phyloP scores from a whole-genome alignment of 2,329 filamentous ascomycete species.

The Furcasterigmium furcatum region DNA sequence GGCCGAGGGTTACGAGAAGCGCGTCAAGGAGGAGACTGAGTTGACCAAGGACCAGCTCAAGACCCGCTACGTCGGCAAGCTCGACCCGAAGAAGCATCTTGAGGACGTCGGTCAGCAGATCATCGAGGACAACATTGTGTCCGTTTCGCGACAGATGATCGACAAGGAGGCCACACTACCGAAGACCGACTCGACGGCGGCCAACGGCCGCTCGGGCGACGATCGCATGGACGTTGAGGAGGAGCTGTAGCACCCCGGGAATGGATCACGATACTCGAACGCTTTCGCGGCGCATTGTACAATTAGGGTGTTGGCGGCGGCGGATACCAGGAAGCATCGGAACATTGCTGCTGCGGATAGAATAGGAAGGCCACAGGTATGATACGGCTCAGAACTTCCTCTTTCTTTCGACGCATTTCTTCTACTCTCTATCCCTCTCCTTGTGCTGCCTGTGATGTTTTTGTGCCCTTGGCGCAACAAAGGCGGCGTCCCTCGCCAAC shows the following conservation, averaged over 20 bases:
- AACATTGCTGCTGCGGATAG: no score
- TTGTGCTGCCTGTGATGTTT: no score
- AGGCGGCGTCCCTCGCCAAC: no score
- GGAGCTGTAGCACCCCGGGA: conserved; percentile 28
- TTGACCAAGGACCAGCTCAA: conserved; percentile 96
- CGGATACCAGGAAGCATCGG: neutral
- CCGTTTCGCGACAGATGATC: conserved; percentile 98
- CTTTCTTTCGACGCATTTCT: no score
- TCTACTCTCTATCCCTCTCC: no score
- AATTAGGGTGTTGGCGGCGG: conserved; percentile 14
- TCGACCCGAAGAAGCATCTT: conserved; percentile 98
- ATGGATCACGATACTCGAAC: conserved; percentile 5
- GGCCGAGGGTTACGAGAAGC: conserved; percentile 96
- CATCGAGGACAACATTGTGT: conserved; percentile 99
- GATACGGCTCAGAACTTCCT: neutral
- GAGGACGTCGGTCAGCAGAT: conserved; percentile 94
- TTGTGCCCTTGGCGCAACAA: no score
- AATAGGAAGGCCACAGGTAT: neutral
- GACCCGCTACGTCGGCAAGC: conserved; percentile 97
- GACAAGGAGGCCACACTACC: conserved; percentile 97
- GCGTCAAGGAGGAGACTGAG: conserved; percentile 98
- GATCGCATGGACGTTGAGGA: conserved; percentile 72
- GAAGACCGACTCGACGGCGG: conserved; percentile 54
- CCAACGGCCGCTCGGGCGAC: conserved; percentile 46
- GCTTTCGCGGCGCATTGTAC: conserved; percentile 16